Percentiles rank a stretch among this genome's conserved stretches.
phyloP scores from a whole-genome alignment of 495 filamentous ascomycete species.

The Tuber magnatum region DNA sequence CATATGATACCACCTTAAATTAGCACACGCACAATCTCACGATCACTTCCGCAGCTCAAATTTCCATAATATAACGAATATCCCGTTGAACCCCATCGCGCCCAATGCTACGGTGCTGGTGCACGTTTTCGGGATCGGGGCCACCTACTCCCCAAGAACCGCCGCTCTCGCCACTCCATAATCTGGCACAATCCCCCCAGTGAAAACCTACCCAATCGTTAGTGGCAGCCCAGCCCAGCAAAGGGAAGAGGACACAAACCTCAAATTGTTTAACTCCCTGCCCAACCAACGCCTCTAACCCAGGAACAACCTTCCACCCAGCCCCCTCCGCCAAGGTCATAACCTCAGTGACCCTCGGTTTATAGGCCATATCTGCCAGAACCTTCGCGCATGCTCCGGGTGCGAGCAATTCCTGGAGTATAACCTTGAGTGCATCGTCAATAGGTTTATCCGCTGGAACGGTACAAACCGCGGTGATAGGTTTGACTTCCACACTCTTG shows the following conservation, averaged over 20 bases:
- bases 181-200: constrained; percentile 36
- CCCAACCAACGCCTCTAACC: constrained; percentile 80
- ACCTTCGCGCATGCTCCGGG: constrained; percentile 50
- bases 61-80: background rate
- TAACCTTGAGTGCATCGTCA: constrained; percentile 61
- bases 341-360: constrained; percentile 69
- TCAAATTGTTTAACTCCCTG: constrained; percentile 48
- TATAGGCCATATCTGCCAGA: constrained; percentile 95
- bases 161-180: constrained; percentile 32
- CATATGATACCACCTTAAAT: background rate
- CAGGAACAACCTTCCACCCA: constrained; percentile 81
- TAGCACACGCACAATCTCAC: background rate
- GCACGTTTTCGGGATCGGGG: background rate
- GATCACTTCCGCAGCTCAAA: background rate
- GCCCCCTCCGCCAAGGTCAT: constrained; percentile 75
- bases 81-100: background rate
- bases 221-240: background rate
- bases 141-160: constrained; percentile 22
- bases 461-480: constrained; percentile 74
- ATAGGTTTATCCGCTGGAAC: constrained; percentile 86
- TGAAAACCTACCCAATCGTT: constrained; percentile 29
- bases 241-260: constrained; percentile 9
- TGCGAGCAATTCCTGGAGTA: constrained; percentile 58
- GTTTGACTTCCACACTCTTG: constrained; percentile 47
- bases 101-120: background rate